Base-by-base conservation (phyloP, 331 rosid genomes). In the Malus hybrid region DNA sequence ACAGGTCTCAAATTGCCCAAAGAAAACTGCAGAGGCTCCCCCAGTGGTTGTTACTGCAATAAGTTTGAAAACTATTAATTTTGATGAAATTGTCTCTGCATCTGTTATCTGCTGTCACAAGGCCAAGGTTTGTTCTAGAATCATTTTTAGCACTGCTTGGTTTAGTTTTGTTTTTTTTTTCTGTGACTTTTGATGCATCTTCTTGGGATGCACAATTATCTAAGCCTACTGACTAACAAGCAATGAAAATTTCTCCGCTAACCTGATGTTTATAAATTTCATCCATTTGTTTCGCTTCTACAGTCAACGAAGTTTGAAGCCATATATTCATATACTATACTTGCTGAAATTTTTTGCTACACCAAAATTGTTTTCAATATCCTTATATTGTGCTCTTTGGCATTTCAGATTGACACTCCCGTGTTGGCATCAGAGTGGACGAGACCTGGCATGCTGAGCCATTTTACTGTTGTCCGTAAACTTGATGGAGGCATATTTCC, bases 391-490 rank as follows among this genome's bases (percentile, higher is more conserved):
- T 76, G 39, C 67, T 80, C 74, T 78, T 71, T 85, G 85, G 73
- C 69, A 55, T 77, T 82, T 85, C 88, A 94, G 97, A 92, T 94
- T 80, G 97, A 94, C 78, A 86, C 91, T 70, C 99, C 99, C 44
- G 91, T 92, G 96, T 75, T 87, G 87, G 88, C 95, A 69, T 88
- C 97, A 60, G 97, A 94, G 82, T 92, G 97, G 97, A 87, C 77
- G 80, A 86, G 85, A 77, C 90, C 92, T 63, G 90, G 91, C 76
- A 87, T 88, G 90, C 90, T 92, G 76, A 89, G 85, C 73, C 97
- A 89, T 89, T 92, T 94, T 85, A 92, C 99, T 67, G 93, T 94
- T 71, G 81, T 94, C 78, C 93, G 97, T 72, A 92, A 89, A 84
- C 93, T 90, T 78, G 97, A 92, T 73, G 97, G 97, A 64, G 81